Evolutionary conservation across 2,329 filamentous ascomycete species (phyloP), one percentile per base, ranked within the genome.

Genomic region (Fusarium armeniacum): DNA sequence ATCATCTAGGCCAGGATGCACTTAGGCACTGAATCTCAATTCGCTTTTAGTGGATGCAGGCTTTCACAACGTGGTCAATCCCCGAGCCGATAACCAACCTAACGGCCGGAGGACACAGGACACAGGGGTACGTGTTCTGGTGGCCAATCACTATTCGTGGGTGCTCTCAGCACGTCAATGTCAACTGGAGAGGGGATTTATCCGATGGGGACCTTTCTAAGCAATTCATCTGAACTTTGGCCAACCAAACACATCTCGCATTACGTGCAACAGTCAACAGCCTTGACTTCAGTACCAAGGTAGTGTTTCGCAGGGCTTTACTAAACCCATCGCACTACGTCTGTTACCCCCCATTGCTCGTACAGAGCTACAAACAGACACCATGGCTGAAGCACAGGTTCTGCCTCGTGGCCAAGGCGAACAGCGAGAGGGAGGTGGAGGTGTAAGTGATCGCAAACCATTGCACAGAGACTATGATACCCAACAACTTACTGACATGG

Each of bases 371-470:
- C 52, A 61, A 54, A 58, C 54, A 65, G 54, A 54, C 60, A 30
- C 30, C 26, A 78, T 78, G 76, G 69, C 76, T 41, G 73, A 76
- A 55, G 53, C 68, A 69, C 67, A 66, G 57, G 75, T 71, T 63
- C 50, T 66, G 45, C 73, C 62, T 54, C 71, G 60, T 51, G 70
- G 65, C 53, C 74, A 75, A 68, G 69, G 64, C 54, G 69, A 70
- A 49, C 69, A 71, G 54, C 62, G 59, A 62, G 53, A 73, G 46
- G 68, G 73, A 63, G 59, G 59, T 13, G 59, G 75, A 56, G 56
- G 74, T 72, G 76, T 75, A 75, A 73, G 76, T 77, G 28, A 62
- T 69, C 61, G 32, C 62, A 55, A 67, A 35, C 50, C 51, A 33
- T 30, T 40, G 36, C 45, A 43, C 28, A 22, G 16, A 47, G 30